Evolutionary conservation across 2,329 filamentous ascomycete species (phyloP).

Genomic region (Fusarium liriodendri): DNA sequence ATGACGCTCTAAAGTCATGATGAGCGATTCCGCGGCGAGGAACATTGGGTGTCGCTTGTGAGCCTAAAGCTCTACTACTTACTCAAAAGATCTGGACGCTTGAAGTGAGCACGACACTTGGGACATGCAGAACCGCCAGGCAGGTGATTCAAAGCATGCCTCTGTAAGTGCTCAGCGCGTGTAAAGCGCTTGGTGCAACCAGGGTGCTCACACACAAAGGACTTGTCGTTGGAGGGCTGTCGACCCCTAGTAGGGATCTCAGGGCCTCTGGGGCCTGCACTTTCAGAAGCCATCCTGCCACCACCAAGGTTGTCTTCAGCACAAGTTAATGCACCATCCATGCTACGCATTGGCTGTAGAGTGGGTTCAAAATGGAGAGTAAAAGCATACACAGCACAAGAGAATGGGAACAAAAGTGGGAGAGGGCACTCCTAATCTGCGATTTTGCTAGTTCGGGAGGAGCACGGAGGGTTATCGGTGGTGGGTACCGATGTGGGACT

Average conservation of each 20-base stretch:
- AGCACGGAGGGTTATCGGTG: background rate
- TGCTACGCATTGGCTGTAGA: background rate
- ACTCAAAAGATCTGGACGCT: conserved; percentile 64
- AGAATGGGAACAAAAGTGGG: conserved; percentile 5
- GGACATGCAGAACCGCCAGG: conserved; percentile 65
- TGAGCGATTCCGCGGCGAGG: background rate
- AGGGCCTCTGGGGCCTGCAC: background rate
- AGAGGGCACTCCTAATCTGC: background rate
- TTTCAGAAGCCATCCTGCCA: background rate
- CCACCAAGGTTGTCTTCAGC: background rate
- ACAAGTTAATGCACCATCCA: background rate
- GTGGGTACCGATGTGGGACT: background rate
- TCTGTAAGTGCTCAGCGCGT: conserved; percentile 67
- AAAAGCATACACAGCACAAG: background rate
- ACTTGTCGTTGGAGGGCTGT: conserved; percentile 23
- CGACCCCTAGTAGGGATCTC: background rate
- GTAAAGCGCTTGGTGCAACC: conserved; percentile 66
- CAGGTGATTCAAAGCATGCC: conserved; percentile 68
- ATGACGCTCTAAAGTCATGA: conserved; percentile 62
- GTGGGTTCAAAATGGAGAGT: conserved; percentile 1
- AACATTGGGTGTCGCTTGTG: background rate
- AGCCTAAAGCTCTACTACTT: conserved; percentile 2
- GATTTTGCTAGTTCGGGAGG: background rate
- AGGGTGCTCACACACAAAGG: conserved; percentile 53
- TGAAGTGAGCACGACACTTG: conserved; percentile 70